Base-by-base conservation (phyloP, 2,329 filamentous ascomycete species). In the Trichoderma aggressivum region DNA sequence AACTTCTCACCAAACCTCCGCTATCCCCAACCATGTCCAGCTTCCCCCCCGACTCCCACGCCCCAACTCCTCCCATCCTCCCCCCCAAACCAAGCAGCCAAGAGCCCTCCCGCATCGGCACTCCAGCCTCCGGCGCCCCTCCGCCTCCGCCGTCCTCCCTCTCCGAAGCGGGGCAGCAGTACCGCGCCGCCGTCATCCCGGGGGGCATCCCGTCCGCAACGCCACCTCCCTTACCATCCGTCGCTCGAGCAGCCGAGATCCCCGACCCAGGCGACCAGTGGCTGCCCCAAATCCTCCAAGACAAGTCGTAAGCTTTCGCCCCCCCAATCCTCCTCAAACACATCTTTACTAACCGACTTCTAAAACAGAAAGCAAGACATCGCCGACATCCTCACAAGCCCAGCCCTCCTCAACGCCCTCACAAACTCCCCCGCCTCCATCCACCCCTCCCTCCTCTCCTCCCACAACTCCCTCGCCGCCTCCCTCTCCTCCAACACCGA, bases 281-380 rank as follows among this genome's bases (percentile, higher is more conserved):
- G 94, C 85, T 97, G 3, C 94, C 94, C 1, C 87, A 88, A 72
- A 83, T 89, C 14, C 83, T 98, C 2, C 88, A 92, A 77, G 92
- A 96, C 77, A 97, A 96, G 84, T 90, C 92, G 94, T 97, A 84
- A 74, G 88, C 18, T 83, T 69, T 59, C 56, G 16, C 71, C 68
- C 60, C 55, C 72, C 14, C 11, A 8, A 5, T 32, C 30, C 30
- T 32, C 30, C 8, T 32, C n/a, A n/a, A n/a, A n/a, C n/a, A n/a
- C n/a, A n/a, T n/a, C n/a, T n/a, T n/a, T n/a, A n/a, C 24, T 56
- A 24, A 56, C 26, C 61, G 4, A n/a, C 28, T 5, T 43, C 5
- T 2, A 5, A 30, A 76, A 79, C 78, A 93, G 94, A 65, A 95
- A 94, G 76, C 87, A 92, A 77, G 92, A 98, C 81, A 88, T 98